Base-by-base conservation (phyloP, 441 rosid genomes). In the Pelargonium citronellum region DNA sequence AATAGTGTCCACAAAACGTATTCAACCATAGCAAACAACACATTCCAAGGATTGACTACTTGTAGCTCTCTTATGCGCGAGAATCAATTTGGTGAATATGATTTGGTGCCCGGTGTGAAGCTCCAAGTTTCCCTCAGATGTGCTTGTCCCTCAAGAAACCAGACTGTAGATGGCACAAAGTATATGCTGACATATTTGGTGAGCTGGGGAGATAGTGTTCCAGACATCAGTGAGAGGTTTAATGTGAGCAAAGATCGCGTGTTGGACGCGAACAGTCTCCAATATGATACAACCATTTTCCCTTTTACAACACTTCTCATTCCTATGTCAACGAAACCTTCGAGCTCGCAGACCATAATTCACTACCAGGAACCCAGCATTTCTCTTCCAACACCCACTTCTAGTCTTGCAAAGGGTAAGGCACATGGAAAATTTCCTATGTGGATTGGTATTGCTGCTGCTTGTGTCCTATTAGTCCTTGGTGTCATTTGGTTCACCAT, bases 61-160 rank as follows among this genome's bases (percentile, higher is more conserved):
- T 86, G 84, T 55, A 49, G 66, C 64, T 62, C 78, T 19, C 76
- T 84, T 53, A 69, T 13, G 76, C 76, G 47, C 5, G 82, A 49
- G 19, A 84, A 84, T 60, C 16, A 5, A 1, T 53, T 69, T 0
- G 64, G 55, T 11, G 74, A 69, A 34, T 51, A 15, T 10, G 44
- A 66, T 13, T 63, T 83, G 75, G 3, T 0, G 34, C 69, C 0
- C 63, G 82, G 78, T 12, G 4, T 67, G 13, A 60, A 39, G 49
- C 20, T 84, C 63, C 70, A 27, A 34, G 76, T 87, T 5, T 85
- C 84, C 0, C 84, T 85, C 20, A 73, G 83, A 62, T 87, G 89
- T 71, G 88, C 88, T 69, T 87, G 88, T 72, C 88, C 87, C 17
- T 79, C 87, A 1, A 30, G 15, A 39, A 73, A 74, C 55, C 89